These are phyloP conservation scores for Triangularia setosa DNA, from an alignment of 2,329 filamentous ascomycete species.

Conservation along the genomic window DNA sequence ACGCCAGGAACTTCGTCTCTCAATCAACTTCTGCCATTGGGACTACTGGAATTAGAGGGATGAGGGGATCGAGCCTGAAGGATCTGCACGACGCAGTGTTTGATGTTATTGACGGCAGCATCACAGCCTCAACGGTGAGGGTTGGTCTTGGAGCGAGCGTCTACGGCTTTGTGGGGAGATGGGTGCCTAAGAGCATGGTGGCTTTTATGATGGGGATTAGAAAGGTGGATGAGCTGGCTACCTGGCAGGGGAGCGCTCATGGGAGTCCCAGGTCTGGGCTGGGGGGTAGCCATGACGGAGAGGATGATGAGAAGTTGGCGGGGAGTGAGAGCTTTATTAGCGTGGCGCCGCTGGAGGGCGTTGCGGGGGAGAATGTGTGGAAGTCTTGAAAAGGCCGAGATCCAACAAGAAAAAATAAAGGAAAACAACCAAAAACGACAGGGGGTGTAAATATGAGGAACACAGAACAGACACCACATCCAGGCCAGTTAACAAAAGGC, in stretches of 20 bases:
- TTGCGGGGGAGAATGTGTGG: constrained; percentile 45
- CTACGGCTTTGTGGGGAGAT: constrained; percentile 81
- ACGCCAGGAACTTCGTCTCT: constrained; percentile 58
- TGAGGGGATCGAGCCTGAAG: constrained; percentile 67
- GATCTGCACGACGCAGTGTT: constrained; percentile 85
- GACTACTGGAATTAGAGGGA: constrained; percentile 53
- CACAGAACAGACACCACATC: background rate
- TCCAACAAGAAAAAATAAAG: background rate
- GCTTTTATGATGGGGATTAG: constrained; percentile 89
- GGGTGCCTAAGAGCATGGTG: constrained; percentile 73
- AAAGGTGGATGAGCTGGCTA: constrained; percentile 53
- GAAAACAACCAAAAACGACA: background rate
- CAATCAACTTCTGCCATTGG: constrained; percentile 54
- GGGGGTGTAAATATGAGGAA: background rate
- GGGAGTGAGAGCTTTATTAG: constrained; percentile 45
- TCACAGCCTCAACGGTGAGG: constrained; percentile 61
- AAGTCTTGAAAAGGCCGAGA: constrained; percentile 28
- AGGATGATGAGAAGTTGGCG: constrained; percentile 28
- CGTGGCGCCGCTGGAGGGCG: constrained; percentile 41
- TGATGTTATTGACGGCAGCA: constrained; percentile 72
- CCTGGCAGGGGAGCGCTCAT: constrained; percentile 43
- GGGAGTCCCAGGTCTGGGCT: constrained; percentile 24
- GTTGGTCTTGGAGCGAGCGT: constrained; percentile 80
- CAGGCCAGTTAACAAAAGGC: background rate
- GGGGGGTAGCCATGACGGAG: constrained; percentile 28